Conservation (phyloP, 805 yeast species). For the Ogataea wickerhamii region DNA sequence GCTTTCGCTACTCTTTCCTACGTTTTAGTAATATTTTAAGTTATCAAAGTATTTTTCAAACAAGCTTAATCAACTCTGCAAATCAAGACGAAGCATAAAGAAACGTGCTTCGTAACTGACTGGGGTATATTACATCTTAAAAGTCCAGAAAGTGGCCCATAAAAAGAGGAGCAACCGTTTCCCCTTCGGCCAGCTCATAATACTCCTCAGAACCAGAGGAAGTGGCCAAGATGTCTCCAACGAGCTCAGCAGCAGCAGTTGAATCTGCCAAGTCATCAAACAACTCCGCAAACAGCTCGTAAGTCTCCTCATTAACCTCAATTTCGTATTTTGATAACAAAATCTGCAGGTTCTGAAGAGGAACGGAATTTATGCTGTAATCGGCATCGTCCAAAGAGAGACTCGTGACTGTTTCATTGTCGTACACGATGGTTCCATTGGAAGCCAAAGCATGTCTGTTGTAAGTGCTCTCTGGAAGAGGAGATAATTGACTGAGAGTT, state of each 20-base stretch:
- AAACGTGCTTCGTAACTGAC: too few species aligned
- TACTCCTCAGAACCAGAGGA: not conserved
- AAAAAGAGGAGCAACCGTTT: not conserved
- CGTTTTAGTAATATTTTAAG: too few species aligned
- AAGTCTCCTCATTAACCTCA: not conserved
- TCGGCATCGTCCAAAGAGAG: not conserved
- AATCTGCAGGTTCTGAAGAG: not conserved
- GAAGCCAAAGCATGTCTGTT: slow-evolving; percentile 32
- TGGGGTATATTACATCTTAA: not conserved
- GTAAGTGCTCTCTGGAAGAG: slow-evolving; percentile 23
- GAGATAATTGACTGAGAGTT: slow-evolving; percentile 20
- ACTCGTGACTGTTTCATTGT: slow-evolving; percentile 19
- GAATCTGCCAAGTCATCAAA: not conserved
- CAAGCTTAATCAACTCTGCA: too few species aligned
- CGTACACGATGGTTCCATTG: slow-evolving; percentile 30
- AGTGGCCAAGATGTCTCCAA: not conserved
- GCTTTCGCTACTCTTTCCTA: too few species aligned
- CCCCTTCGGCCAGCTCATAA: slow-evolving; percentile 1
- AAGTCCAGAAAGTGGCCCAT: slow-evolving; percentile 4
- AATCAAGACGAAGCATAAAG: too few species aligned
- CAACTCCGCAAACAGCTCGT: not conserved
- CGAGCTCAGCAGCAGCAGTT: not conserved
- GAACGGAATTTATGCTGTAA: not conserved
- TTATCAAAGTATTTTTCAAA: too few species aligned
- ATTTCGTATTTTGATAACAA: not conserved